Percentiles rank a stretch among this genome's conserved stretches.
Evolutionary conservation across 371 early-diverging fungal genomes (phyloP).

Genomic region (Sporodiniella umbellata): DNA sequence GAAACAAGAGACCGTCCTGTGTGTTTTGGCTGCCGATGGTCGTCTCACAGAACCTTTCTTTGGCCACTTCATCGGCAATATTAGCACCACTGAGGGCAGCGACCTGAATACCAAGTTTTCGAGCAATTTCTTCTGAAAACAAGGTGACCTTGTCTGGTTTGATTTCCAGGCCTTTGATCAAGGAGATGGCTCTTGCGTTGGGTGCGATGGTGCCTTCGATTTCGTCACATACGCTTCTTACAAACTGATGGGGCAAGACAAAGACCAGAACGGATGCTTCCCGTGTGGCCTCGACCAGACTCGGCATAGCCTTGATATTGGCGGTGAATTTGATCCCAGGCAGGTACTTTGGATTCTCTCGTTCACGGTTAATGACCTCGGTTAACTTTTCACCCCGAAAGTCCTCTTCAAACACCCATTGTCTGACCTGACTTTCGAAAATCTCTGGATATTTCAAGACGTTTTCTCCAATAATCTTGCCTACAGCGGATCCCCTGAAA

Average conservation of each 20-base stretch:
- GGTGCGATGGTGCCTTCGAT: constrained; percentile 64
- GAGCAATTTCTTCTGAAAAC: constrained; percentile 86
- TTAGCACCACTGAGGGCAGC: constrained; percentile 98
- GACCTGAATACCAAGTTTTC: constrained; percentile 73
- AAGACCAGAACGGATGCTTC: constrained; percentile 92
- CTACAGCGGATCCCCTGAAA: constrained; percentile 98
- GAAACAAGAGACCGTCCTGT: constrained; percentile 76
- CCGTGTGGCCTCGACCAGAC: constrained; percentile 70
- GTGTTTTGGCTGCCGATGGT: constrained; percentile 82
- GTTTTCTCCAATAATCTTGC: constrained; percentile 92
- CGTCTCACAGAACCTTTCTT: constrained; percentile 92
- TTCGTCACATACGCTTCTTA: constrained; percentile 76
- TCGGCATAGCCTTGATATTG: constrained; percentile 85
- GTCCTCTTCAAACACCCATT: constrained; percentile 95
- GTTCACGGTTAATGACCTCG: constrained; percentile 90
- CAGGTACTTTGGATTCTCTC: constrained; percentile 96
- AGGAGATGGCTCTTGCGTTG: constrained; percentile 84
- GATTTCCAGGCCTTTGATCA: constrained; percentile 95
- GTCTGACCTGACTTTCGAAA: constrained; percentile 79
- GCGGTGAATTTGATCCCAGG: constrained; percentile 88
- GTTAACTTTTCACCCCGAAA: constrained; percentile 84
- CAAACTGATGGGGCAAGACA: constrained; percentile 98
- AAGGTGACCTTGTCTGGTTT: constrained; percentile 70
- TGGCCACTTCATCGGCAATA: constrained; percentile 97
- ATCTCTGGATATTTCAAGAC: constrained; percentile 55